Conservation (phyloP, 2,329 filamentous ascomycete genomes). For the Penicillium sp. region DNA sequence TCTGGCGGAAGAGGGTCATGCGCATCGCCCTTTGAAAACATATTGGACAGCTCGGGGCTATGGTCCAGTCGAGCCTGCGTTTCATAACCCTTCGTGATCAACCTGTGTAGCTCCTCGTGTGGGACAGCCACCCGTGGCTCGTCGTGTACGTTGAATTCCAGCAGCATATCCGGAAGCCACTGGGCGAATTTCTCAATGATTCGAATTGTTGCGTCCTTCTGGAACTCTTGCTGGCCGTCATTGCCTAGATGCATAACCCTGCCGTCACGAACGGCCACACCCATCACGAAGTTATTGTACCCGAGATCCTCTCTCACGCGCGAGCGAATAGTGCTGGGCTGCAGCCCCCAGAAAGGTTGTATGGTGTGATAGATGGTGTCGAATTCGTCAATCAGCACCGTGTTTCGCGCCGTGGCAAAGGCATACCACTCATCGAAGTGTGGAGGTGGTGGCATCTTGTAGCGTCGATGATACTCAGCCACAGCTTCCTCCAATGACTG, state of each 20-base stretch:
- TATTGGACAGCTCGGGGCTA: not conserved
- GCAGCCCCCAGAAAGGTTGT: slow-evolving; percentile 15
- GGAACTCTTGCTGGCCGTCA: slow-evolving; percentile 63
- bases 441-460: slow-evolving; percentile 14
- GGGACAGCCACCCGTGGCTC: slow-evolving; percentile 79
- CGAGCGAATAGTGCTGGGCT: slow-evolving; percentile 7
- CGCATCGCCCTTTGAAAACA: not conserved
- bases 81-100: slow-evolving; percentile 52
- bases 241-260: slow-evolving; percentile 1
- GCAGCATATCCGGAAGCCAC: slow-evolving; percentile 80
- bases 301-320: slow-evolving; percentile 10
- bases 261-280: slow-evolving; percentile 9
- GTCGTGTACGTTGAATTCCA: slow-evolving; percentile 87
- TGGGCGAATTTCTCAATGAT: slow-evolving; percentile 75
- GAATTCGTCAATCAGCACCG: slow-evolving; percentile 16
- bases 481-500: slow-evolving; percentile 11
- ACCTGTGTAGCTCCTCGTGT: slow-evolving; percentile 67
- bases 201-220: slow-evolving; percentile 57
- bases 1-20: not conserved
- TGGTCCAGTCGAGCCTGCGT: slow-evolving; percentile 8
- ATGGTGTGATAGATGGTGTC: slow-evolving; percentile 14
- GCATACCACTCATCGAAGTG: slow-evolving; percentile 16
- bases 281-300: slow-evolving; percentile 9
- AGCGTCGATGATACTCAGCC: slow-evolving; percentile 15
- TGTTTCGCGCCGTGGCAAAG: slow-evolving; percentile 8